Evolutionary conservation across 306 rosid species (phyloP).

Genomic region (Sophora flavescens): DNA sequence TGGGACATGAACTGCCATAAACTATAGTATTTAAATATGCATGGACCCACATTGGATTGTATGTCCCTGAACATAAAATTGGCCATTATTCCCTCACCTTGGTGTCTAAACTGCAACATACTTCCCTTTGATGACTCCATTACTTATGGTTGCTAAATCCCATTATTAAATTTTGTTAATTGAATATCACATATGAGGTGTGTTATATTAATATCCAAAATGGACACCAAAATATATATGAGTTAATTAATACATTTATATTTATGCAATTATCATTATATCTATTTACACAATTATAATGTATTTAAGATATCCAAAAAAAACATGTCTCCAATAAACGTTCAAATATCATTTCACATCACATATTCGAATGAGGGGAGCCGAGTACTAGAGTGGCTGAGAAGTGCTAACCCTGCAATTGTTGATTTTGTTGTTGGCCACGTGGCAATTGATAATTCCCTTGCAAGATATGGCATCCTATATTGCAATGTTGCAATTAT

Average conservation of each 20-base stretch:
- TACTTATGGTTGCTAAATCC: slow-evolving; percentile 41
- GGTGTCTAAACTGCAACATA: slow-evolving; percentile 16
- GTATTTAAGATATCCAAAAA: no score
- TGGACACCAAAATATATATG: no score
- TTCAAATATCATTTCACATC: no score
- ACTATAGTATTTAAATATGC: slow-evolving; percentile 31
- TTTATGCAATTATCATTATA: no score
- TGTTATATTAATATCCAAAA: no score
- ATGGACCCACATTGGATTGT: slow-evolving; percentile 42
- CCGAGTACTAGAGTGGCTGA: slow-evolving; percentile 44
- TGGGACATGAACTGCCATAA: slow-evolving; percentile 45
- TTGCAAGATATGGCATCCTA: slow-evolving; percentile 55
- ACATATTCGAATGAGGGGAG: slow-evolving; percentile 50
- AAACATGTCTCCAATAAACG: no score
- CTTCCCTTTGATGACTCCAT: slow-evolving; percentile 35
- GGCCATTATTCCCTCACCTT: slow-evolving; percentile 16
- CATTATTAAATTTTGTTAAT: slow-evolving; percentile 33
- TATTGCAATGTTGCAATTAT: slow-evolving; percentile 50
- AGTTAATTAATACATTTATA: no score
- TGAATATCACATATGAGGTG: slow-evolving; percentile 2
- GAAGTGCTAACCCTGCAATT: slow-evolving; percentile 54
- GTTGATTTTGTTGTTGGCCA: slow-evolving; percentile 22
- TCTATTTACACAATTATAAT: no score
- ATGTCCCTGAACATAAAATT: slow-evolving; percentile 35
- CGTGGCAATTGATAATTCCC: slow-evolving; percentile 56